Evolutionary conservation across 1,284 basidiomycete species (phyloP).

Genomic region (Tremellales sp.): DNA sequence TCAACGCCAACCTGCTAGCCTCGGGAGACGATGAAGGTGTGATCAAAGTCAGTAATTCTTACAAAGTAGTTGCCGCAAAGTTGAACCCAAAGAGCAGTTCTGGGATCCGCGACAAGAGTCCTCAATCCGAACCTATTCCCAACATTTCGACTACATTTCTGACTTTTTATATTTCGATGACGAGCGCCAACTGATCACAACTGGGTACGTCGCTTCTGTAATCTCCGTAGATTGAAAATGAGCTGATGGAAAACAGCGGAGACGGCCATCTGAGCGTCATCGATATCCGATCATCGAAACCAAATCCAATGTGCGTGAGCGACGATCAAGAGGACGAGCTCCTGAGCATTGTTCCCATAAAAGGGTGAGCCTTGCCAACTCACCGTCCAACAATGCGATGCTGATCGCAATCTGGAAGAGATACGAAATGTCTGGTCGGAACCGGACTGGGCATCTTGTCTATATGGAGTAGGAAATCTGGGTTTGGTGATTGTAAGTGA

Average conservation of each 20-base stretch:
- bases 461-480: constrained; percentile 79
- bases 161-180: constrained; percentile 83
- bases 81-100: constrained; percentile 54
- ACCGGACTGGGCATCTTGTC: constrained; percentile 88
- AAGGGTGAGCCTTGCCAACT: too few relatives aligned
- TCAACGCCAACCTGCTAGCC: constrained; percentile 66
- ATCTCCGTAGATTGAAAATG: background rate
- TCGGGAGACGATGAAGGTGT: constrained; percentile 93
- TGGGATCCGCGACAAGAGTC: constrained; percentile 79
- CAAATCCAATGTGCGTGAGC: constrained; percentile 69
- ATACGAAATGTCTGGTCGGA: constrained; percentile 78
- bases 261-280: constrained; percentile 88
- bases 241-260: constrained; percentile 55
- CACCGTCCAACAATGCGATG: too few relatives aligned
- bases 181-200: constrained; percentile 77
- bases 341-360: constrained; percentile 76
- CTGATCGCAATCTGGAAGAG: too few relatives aligned
- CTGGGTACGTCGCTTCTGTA: constrained; percentile 59
- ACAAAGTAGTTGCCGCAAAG: background rate
- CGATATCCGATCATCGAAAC: constrained; percentile 74
- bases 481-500: constrained; percentile 73
- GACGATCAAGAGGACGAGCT: constrained; percentile 97
- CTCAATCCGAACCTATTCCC: constrained; percentile 65
- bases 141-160: constrained; percentile 94
- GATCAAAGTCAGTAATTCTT: constrained; percentile 63